Conservation (phyloP, 2,329 filamentous ascomycete species). For the Botrytis hyacinthi region DNA sequence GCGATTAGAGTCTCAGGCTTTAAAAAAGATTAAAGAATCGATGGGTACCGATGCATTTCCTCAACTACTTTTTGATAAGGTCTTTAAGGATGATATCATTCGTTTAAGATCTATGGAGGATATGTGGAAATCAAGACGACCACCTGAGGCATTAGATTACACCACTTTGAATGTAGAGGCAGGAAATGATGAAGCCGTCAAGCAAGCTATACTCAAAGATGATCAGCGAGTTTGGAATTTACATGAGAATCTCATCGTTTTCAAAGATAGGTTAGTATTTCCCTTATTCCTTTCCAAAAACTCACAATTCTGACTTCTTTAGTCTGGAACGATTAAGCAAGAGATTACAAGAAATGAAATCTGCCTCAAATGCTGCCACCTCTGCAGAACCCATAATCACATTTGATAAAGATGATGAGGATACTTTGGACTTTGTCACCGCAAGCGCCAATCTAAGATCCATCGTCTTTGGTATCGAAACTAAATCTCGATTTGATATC, state of each 20-base stretch:
- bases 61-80: constrained; percentile 84
- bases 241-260: constrained; percentile 80
- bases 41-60: constrained; percentile 78
- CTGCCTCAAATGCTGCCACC: constrained; percentile 42
- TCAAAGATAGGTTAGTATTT: constrained; percentile 65
- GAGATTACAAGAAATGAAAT: constrained; percentile 65
- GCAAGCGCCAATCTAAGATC: constrained; percentile 88
- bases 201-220: constrained; percentile 56
- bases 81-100: constrained; percentile 81
- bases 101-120: constrained; percentile 84
- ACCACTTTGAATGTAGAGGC: constrained; percentile 56
- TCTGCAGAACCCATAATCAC: constrained; percentile 65
- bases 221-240: constrained; percentile 80
- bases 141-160: constrained; percentile 73
- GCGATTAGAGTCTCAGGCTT: constrained; percentile 75
- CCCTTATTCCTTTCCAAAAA: no score
- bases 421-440: constrained; percentile 92
- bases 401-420: constrained; percentile 96
- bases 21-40: constrained; percentile 78
- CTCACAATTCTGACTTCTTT: constrained; percentile 23
- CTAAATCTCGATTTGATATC: constrained; percentile 89
- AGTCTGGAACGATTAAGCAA: constrained; percentile 73
- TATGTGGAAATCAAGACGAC: constrained; percentile 86
- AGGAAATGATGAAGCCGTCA: constrained; percentile 45
- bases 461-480: constrained; percentile 81